A percentile compares a stretch with the other conserved stretches of the same genome.
These are phyloP conservation scores for Patellifolia procumbens DNA, from an alignment of 179 eudicot species.

Conservation along the genomic window DNA sequence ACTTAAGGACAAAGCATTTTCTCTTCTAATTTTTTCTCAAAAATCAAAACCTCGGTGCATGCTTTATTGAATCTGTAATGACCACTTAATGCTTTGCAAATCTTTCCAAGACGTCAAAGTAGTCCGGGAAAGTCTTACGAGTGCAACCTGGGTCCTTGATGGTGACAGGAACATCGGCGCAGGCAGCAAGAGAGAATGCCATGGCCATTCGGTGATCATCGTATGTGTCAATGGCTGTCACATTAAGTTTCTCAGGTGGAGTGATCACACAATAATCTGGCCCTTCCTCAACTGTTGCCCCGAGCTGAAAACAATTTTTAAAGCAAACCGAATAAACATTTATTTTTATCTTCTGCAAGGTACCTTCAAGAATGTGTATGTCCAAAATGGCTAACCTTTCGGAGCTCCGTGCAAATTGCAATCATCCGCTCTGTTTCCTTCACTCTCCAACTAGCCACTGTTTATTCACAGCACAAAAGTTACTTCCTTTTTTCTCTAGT, in stretches of 20 bases:
- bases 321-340: not conserved
- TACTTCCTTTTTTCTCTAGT: not conserved
- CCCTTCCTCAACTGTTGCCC: constrained; percentile 98
- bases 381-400: constrained; percentile 59
- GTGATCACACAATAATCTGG: constrained; percentile 90
- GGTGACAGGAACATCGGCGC: constrained; percentile 93
- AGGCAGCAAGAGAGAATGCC: constrained; percentile 99
- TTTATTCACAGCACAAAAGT: constrained; percentile 4
- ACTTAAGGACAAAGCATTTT: constrained; percentile 4
- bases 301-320: constrained; percentile 52
- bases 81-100: constrained; percentile 57
- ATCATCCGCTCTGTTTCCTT: constrained; percentile 99
- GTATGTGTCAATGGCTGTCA: constrained; percentile 85
- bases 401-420: constrained; percentile 97
- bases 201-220: constrained; percentile 99
- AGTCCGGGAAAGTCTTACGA: constrained; percentile 92
- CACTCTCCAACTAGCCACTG: constrained; percentile 99
- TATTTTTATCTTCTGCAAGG: not conserved
- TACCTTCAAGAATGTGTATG: not conserved
- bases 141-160: constrained; percentile 93
- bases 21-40: not conserved
- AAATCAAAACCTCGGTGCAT: not conserved
- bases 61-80: not conserved
- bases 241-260: constrained; percentile 86
- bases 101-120: constrained; percentile 81